Evolutionary conservation across 2,329 filamentous ascomycete genomes (phyloP).

Genomic region (Pestalotiopsis fici): DNA sequence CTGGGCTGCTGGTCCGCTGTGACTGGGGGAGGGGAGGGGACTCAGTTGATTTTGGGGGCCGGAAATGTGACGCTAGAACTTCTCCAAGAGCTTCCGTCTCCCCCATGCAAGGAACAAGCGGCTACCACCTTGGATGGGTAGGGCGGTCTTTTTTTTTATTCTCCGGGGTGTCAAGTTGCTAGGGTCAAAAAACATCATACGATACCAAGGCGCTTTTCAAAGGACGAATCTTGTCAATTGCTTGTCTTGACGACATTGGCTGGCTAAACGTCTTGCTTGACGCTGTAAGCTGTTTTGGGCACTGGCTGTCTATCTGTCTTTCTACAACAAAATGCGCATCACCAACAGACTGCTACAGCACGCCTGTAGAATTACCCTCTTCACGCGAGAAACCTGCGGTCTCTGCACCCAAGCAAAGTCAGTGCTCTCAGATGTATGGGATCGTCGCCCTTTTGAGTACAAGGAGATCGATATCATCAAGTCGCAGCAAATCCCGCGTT

Average conservation of each 20-base stretch:
- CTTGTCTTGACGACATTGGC: background rate
- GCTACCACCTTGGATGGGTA: background rate
- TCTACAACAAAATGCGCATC: slow-evolving; percentile 44
- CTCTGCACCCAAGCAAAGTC: slow-evolving; percentile 70
- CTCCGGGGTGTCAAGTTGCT: background rate
- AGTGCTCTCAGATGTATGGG: slow-evolving; percentile 69
- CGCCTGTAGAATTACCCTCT: slow-evolving; percentile 70
- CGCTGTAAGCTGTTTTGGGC: background rate
- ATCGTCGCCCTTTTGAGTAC: slow-evolving; percentile 67
- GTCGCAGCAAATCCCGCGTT: slow-evolving; percentile 56
- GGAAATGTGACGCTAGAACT: slow-evolving; percentile 3
- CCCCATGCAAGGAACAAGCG: slow-evolving; percentile 3
- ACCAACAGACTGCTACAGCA: slow-evolving; percentile 51
- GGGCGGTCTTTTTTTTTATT: background rate
- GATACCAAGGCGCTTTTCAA: background rate
- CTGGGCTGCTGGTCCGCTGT: background rate
- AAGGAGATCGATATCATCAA: slow-evolving; percentile 70
- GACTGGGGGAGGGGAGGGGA: background rate
- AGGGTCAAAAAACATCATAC: background rate
- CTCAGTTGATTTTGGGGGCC: background rate
- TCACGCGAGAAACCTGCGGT: slow-evolving; percentile 71
- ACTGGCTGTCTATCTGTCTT: background rate
- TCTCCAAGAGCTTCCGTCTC: background rate
- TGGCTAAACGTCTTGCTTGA: background rate
- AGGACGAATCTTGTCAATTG: background rate